Evolutionary conservation across 495 filamentous ascomycete genomes (phyloP).

Genomic region (Bacidia rubella): DNA sequence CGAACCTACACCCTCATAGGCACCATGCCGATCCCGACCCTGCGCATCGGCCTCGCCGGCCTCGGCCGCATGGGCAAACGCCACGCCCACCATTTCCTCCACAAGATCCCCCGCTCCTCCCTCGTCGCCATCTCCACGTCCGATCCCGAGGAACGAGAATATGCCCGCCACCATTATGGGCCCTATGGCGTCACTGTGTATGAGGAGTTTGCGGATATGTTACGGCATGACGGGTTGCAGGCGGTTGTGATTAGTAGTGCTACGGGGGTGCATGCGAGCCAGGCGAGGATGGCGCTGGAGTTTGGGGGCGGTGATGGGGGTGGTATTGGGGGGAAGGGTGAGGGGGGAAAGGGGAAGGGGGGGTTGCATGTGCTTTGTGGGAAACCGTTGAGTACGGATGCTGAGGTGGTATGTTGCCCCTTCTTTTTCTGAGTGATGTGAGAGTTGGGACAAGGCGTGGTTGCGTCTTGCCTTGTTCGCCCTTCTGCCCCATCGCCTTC

Average conservation of each 20-base stretch:
- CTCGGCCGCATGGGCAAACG: constrained; percentile 47
- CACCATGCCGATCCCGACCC: constrained; percentile 30
- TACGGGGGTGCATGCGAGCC: constrained; percentile 42
- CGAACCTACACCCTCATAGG: not conserved
- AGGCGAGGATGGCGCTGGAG: constrained; percentile 41
- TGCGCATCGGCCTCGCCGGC: constrained; percentile 38
- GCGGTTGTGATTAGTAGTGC: constrained; percentile 40
- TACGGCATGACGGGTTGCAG: constrained; percentile 38
- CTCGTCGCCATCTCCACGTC: constrained; percentile 40
- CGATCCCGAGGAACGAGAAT: constrained; percentile 35
- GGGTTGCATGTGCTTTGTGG: constrained; percentile 41
- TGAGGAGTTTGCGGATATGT: constrained; percentile 43
- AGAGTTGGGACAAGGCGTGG: not conserved
- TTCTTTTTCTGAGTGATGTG: not conserved
- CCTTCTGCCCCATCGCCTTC: not conserved
- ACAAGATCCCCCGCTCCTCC: constrained; percentile 37
- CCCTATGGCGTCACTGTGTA: constrained; percentile 36
- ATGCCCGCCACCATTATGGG: constrained; percentile 35
- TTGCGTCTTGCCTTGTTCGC: not conserved
- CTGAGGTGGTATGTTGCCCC: constrained; percentile 30
- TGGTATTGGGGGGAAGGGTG: too few relatives aligned
- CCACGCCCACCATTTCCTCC: constrained; percentile 40
- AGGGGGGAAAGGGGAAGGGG: too few relatives aligned
- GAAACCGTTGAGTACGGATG: constrained; percentile 34
- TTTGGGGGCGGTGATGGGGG: constrained; percentile 24